phyloP scores from a whole-genome alignment of 768 basidiomycete genomes.

The Calocera cornea region DNA sequence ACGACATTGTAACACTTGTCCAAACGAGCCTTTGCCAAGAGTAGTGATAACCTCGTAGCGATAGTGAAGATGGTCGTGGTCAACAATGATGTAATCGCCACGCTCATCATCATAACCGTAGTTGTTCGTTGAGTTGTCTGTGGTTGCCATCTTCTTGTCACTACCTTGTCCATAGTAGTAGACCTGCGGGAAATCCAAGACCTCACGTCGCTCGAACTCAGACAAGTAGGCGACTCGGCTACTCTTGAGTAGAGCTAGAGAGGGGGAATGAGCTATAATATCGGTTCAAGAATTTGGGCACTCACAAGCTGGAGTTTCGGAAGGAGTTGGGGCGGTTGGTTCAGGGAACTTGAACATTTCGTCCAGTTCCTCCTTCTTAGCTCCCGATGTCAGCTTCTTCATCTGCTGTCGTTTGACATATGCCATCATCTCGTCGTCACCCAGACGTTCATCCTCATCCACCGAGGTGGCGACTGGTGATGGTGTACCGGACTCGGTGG shows the following conservation, averaged over 20 bases:
- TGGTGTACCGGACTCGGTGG: slow-evolving; percentile 37
- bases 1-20: slow-evolving; percentile 89
- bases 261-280: slow-evolving; percentile 9
- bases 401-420: slow-evolving; percentile 85
- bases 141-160: slow-evolving; percentile 69
- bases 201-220: slow-evolving; percentile 80
- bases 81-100: slow-evolving; percentile 86
- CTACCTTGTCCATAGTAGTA: slow-evolving; percentile 71
- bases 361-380: slow-evolving; percentile 76
- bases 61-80: slow-evolving; percentile 85
- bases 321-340: slow-evolving; percentile 55
- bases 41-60: slow-evolving; percentile 91
- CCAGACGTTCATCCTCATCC: slow-evolving; percentile 76
- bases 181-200: slow-evolving; percentile 71
- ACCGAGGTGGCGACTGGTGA: slow-evolving; percentile 66
- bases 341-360: slow-evolving; percentile 86
- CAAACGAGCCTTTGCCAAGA: slow-evolving; percentile 95
- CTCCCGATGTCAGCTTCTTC: slow-evolving; percentile 70
- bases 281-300: slow-evolving; percentile 11
- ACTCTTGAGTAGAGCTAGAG: slow-evolving; percentile 51
- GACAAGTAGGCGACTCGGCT: slow-evolving; percentile 60
- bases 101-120: slow-evolving; percentile 96
- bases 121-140: slow-evolving; percentile 67
- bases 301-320: slow-evolving; percentile 58
- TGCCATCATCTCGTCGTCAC: slow-evolving; percentile 94